These are phyloP conservation scores for Aureobasidium sp. DNA, from an alignment of 2,329 filamentous ascomycete genomes.

Conservation along the genomic window DNA sequence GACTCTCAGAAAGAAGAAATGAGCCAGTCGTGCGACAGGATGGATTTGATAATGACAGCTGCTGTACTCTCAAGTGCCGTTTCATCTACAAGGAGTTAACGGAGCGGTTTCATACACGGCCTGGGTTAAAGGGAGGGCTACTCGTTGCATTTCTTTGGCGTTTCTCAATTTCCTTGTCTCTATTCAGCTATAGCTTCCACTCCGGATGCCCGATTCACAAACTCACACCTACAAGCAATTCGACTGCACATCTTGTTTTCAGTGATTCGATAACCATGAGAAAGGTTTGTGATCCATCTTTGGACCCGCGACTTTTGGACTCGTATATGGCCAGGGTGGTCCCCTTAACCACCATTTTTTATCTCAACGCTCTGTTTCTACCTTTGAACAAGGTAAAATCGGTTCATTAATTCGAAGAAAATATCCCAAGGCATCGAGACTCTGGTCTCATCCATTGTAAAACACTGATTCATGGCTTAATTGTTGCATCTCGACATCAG, in stretches of 20 bases:
- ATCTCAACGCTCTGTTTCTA: neutral
- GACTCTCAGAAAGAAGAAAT: slow-evolving; percentile 70
- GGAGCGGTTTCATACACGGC: neutral
- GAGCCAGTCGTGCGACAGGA: neutral
- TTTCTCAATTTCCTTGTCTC: neutral
- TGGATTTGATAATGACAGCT: neutral
- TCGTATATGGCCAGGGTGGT: neutral
- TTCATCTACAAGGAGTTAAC: neutral
- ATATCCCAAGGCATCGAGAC: too few relatives aligned
- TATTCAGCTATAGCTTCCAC: neutral
- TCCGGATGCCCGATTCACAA: neutral
- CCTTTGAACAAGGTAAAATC: neutral
- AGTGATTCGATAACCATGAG: too few relatives aligned
- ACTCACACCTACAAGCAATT: neutral
- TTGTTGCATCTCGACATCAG: too few relatives aligned
- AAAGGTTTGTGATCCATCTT: neutral
- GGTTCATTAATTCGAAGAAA: too few relatives aligned
- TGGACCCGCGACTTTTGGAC: neutral
- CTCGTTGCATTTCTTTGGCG: neutral
- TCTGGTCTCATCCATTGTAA: too few relatives aligned
- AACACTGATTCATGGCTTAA: too few relatives aligned
- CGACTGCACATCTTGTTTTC: neutral
- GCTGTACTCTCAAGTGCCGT: neutral
- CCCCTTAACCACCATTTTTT: neutral
- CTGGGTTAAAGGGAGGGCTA: neutral